phyloP scores from a whole-genome alignment of 1,284 basidiomycete genomes.

The Pascua guehoae region DNA sequence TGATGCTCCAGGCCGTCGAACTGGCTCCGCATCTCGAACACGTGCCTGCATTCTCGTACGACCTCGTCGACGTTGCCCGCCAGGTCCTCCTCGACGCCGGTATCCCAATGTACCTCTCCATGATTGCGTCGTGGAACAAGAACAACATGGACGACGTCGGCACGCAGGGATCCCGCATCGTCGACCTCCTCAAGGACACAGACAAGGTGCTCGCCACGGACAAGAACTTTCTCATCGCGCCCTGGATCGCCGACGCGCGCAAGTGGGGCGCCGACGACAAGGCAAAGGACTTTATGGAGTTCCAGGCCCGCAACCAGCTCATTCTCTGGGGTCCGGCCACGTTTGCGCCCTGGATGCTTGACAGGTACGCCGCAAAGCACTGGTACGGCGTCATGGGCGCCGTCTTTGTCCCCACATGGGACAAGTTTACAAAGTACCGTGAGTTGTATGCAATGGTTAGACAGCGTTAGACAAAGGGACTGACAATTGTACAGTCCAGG shows the following conservation, averaged over 20 bases:
- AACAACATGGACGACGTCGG: background rate
- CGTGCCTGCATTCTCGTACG: conserved; percentile 50
- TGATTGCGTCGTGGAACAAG: conserved; percentile 8
- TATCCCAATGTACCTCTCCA: conserved; percentile 40
- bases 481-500: no score
- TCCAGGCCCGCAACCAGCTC: conserved; percentile 53
- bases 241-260: conserved; percentile 49
- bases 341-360: conserved; percentile 34
- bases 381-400: conserved; percentile 52
- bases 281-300: conserved; percentile 36
- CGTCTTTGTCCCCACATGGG: conserved; percentile 51
- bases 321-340: conserved; percentile 55
- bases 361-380: conserved; percentile 52
- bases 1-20: conserved; percentile 41
- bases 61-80: conserved; percentile 52
- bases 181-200: conserved; percentile 46
- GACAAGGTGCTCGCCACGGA: conserved; percentile 49
- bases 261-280: conserved; percentile 37
- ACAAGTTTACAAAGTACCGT: conserved; percentile 30
- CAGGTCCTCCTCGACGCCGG: conserved; percentile 53
- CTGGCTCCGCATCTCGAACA: conserved; percentile 24
- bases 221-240: conserved; percentile 47
- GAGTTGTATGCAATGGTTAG: background rate
- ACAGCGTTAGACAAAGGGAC: background rate
- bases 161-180: conserved; percentile 15